These are phyloP conservation scores for Solanum chacoense DNA, from an alignment of 305 asterid species.

Conservation along the genomic window DNA sequence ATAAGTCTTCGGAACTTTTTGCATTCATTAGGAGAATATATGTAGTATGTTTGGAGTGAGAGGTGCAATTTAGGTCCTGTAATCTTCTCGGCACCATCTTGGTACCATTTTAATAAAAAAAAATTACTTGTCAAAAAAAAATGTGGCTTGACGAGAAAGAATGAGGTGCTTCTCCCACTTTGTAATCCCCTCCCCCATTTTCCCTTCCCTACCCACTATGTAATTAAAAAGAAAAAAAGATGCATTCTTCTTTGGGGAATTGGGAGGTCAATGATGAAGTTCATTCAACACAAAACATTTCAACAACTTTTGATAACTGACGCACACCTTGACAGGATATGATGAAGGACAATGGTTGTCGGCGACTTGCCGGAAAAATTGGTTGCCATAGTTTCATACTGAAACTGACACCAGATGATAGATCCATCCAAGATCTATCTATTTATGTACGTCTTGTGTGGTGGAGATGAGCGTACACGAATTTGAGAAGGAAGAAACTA, in stretches of 20 bases:
- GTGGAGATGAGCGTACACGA: background rate
- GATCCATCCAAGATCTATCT: background rate
- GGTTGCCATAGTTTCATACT: background rate
- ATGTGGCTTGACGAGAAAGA: conserved; percentile 55
- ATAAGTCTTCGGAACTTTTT: background rate
- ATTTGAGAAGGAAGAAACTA: background rate
- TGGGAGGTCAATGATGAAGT: background rate
- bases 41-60: background rate
- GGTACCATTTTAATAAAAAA: background rate
- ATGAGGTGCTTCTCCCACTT: background rate
- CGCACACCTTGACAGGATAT: background rate
- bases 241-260: background rate
- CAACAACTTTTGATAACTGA: background rate
- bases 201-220: background rate
- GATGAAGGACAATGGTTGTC: background rate
- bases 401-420: background rate
- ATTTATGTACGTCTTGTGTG: background rate
- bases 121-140: background rate
- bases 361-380: background rate
- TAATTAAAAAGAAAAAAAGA: background rate
- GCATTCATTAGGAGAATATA: background rate
- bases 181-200: background rate
- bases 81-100: background rate
- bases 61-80: background rate
- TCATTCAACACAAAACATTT: background rate